Evolutionary conservation across 306 rosid genomes (phyloP), one percentile per base, ranked within the genome.

Genomic region (Ziziphus jujuba): DNA sequence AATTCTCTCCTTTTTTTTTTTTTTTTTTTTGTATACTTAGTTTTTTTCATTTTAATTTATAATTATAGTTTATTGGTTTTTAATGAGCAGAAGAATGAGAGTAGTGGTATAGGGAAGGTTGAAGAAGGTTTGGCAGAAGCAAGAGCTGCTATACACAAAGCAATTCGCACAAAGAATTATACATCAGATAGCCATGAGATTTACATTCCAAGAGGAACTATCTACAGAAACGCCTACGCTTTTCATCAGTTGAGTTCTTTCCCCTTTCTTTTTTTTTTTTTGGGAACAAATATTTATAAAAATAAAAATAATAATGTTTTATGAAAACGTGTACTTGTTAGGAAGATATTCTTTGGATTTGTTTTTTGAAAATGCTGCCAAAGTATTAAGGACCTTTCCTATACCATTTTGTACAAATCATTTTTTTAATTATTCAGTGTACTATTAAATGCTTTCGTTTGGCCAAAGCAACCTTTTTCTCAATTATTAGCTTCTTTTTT

Each of bases 91-190:
- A 49, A 45, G 3, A 48, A 40, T 44, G 24, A 56, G 28, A 57
- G 36, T 43, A 35, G 58, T n/a, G 23, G 65, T 11, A 17, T 31
- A 13, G 47, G 47, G 53, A 65, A 24, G 61, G 59, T 74, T 66
- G 78, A 74, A 61, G 72, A 38, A 21, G 67, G 59, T 5, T 51
- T 74, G 78, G 67, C 72, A 33, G 59, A 61, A 74, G 78, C 78
- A 25, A 66, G 78, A 65, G 56, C 47, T 3, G 61, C 78, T 19
- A 74, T 74, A 19, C 66, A 45, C 17, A 16, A 14, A 66, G 78
- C 78, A 19, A 59, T 66, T 38, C 1, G 9, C 5, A 25, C 67
- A 16, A 66, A 66, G 25, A 74, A 66, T 19, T 59, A 53, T 13
- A 65, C 78, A 14, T 74, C 78, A 19, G 67, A 74, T 20, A 58